These are phyloP conservation scores for Aspergillus ellipticus DNA, from an alignment of 495 filamentous ascomycete genomes.

Conservation along the genomic window DNA sequence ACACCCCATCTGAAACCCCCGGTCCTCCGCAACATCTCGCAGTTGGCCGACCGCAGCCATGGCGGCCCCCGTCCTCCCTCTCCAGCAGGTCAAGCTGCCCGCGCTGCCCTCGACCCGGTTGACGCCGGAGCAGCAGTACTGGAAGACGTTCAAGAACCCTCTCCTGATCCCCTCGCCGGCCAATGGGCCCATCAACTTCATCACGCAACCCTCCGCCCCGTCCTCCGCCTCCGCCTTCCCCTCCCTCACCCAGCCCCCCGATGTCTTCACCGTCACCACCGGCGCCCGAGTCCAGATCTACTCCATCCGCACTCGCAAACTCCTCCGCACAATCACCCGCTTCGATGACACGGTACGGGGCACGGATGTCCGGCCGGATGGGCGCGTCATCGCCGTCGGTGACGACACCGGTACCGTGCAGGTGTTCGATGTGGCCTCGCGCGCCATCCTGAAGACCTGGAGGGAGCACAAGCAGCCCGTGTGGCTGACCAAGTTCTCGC, in stretches of 20 bases:
- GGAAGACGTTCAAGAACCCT: slow-evolving; percentile 86
- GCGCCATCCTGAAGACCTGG: slow-evolving; percentile 96
- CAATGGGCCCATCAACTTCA: slow-evolving; percentile 79
- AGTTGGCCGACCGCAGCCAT: slow-evolving; percentile 43
- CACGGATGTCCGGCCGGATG: slow-evolving; percentile 83
- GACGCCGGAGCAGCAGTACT: slow-evolving; percentile 92
- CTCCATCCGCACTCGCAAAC: slow-evolving; percentile 81
- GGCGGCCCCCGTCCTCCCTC: slow-evolving; percentile 81
- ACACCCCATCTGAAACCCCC: background rate
- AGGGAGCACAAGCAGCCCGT: slow-evolving; percentile 92
- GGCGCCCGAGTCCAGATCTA: slow-evolving; percentile 90
- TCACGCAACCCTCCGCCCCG: slow-evolving; percentile 67
- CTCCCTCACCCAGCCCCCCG: slow-evolving; percentile 49
- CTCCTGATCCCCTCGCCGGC: slow-evolving; percentile 81
- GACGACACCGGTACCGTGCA: slow-evolving; percentile 88
- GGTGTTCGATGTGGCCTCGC: slow-evolving; percentile 84
- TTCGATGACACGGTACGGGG: slow-evolving; percentile 86
- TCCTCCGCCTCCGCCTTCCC: slow-evolving; percentile 44
- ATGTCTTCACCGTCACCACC: slow-evolving; percentile 88
- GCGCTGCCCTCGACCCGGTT: slow-evolving; percentile 43
- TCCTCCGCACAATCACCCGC: slow-evolving; percentile 84
- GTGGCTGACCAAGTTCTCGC: slow-evolving; percentile 85
- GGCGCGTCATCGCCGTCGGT: slow-evolving; percentile 82
- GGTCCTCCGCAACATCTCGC: background rate
- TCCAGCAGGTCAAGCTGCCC: slow-evolving; percentile 81